Evolutionary conservation across 441 rosid species (phyloP), one percentile per base, ranked within the genome.

Genomic region (Populus hybrid): DNA sequence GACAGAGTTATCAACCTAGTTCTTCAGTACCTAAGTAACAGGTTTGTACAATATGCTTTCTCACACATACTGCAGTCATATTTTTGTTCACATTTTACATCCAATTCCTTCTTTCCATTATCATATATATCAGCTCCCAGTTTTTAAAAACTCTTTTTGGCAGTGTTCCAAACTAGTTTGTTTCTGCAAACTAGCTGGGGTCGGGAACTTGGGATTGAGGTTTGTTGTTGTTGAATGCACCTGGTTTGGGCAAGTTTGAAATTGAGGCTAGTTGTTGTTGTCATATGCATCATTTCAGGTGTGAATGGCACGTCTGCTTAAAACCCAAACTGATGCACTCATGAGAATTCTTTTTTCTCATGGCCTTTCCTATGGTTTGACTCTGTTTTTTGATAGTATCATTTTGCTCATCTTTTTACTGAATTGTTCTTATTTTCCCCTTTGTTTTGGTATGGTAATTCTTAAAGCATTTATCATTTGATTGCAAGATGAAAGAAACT

Each of bases 21-120:
- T 86, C 98, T 97, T 84, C 99, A 97, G 76, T 97, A 93, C 84
- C 87, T 97, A 76, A 91, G 94, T 89, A 95, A 90, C 91, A 94
- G 98, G 99, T 94, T 16, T 10, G 84, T 69, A 68, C 28, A 72
- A 2, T 75, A 61, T 61, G 12, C 66, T 36, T 63, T 66, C 73
- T 59, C 74, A 20, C 71, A 16, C 4, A 14, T 64, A 32, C 66
- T 21, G 21, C 12, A 9, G 64, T 40, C 24, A 10, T 30, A 7
- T 70, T 24, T n/a, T 67, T 61, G 63, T 10, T 26, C 68, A 36
- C 46, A 61, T 69, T 32, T 38, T 54, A 16, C 30, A 9, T 68
- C 23, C 21, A 59, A 38, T 74, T 69, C 34, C 26, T 1, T 38
- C 24, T 67, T 79, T 10, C 24, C 14, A 28, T 64, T 50, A 18